Conservation (phyloP, 2,329 filamentous ascomycete genomes). For the Ciborinia camelliae region DNA sequence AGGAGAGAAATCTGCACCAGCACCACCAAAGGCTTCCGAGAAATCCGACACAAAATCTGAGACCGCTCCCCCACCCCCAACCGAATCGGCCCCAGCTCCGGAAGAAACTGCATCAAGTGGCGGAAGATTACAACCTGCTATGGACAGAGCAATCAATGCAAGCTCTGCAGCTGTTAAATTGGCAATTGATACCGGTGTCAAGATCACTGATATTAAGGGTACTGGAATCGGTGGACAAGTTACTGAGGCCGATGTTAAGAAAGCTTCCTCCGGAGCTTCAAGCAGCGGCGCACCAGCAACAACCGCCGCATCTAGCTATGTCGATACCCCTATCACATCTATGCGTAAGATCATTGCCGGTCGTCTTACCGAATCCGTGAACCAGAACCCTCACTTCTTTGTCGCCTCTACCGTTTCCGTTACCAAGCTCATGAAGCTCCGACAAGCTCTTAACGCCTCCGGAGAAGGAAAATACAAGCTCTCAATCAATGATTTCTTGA, state of each 20-base stretch:
- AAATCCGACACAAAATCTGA: conserved; percentile 53
- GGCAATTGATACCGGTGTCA: conserved; percentile 79
- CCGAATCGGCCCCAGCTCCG: conserved; percentile 62
- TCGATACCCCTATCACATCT: conserved; percentile 78
- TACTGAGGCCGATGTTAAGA: conserved; percentile 91
- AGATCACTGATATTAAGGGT: conserved; percentile 77
- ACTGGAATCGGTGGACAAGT: conserved; percentile 81
- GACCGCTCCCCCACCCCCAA: conserved; percentile 56
- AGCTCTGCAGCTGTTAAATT: conserved; percentile 73
- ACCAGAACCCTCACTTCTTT: conserved; percentile 98
- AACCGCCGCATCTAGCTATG: conserved; percentile 64
- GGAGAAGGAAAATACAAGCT: conserved; percentile 96
- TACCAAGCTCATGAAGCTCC: conserved; percentile 92
- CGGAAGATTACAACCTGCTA: conserved; percentile 75
- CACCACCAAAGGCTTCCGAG: conserved; percentile 64
- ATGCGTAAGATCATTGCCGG: conserved; percentile 99
- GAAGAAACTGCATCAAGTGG: conserved; percentile 70
- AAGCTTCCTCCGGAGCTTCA: conserved; percentile 59
- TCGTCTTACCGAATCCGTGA: conserved; percentile 83
- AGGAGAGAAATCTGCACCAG: conserved; percentile 66
- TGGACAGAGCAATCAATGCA: conserved; percentile 77
- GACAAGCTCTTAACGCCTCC: conserved; percentile 84
- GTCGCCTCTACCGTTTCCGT: conserved; percentile 90
- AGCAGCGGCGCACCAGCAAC: conserved; percentile 55
- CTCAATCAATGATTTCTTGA: conserved; percentile 98